Conservation (phyloP, 768 basidiomycete genomes). For the Lactarius pseudohatsudake region DNA sequence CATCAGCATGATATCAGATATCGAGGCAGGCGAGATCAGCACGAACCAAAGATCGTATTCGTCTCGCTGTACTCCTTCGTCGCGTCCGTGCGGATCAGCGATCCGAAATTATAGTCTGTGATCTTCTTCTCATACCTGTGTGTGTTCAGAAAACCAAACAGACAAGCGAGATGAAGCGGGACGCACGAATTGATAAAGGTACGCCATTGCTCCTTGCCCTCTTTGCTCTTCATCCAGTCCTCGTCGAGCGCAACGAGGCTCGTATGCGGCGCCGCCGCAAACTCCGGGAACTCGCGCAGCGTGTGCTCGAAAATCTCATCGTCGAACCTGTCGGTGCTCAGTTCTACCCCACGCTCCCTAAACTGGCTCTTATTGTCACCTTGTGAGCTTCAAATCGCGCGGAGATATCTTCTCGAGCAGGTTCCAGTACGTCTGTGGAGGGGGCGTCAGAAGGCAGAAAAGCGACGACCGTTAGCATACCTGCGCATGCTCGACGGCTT, state of each 20-base stretch:
- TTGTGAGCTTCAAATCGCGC: conserved; percentile 74
- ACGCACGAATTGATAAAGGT: conserved; percentile 76
- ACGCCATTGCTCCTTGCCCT: conserved; percentile 90
- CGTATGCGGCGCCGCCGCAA: conserved; percentile 39
- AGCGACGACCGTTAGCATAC: conserved; percentile 41
- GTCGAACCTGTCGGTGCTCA: conserved; percentile 54
- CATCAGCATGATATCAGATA: conserved; percentile 12
- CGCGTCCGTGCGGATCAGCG: conserved; percentile 81
- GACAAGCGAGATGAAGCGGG: background rate
- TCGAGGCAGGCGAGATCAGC: background rate
- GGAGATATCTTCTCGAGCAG: conserved; percentile 81
- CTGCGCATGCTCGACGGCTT: conserved; percentile 95
- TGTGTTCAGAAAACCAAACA: background rate
- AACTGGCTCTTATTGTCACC: conserved; percentile 43
- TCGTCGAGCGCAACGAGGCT: conserved; percentile 70
- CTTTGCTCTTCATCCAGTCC: conserved; percentile 85
- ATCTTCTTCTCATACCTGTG: conserved; percentile 84
- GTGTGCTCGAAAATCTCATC: conserved; percentile 88
- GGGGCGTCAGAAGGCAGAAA: background rate
- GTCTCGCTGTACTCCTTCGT: conserved; percentile 81
- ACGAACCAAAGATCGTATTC: conserved; percentile 91
- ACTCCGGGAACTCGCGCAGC: conserved; percentile 79
- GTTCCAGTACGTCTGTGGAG: conserved; percentile 87
- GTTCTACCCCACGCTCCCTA: background rate
- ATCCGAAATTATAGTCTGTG: conserved; percentile 96